Base-by-base conservation (phyloP, 176 grass and related monocot species). In the Pontederia crassipes region DNA sequence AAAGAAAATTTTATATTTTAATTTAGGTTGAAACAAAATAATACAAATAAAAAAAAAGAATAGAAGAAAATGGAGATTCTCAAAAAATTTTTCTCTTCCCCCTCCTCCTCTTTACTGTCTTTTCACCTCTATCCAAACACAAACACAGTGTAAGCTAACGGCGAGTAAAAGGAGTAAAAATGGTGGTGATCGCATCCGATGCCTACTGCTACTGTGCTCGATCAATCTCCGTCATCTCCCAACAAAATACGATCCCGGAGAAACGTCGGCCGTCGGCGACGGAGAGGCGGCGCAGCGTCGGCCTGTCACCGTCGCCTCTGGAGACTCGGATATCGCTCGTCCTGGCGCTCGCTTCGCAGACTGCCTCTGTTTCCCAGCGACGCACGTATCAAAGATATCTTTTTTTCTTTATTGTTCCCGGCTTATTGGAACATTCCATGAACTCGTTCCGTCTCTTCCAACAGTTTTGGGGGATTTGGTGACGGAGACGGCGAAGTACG, bases 321-420 rank as follows among this genome's bases (percentile, higher is more conserved):
- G 90, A 90, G 57, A 80, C 81, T 27, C 91, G 86, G 2, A 35
- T 67, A 17, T 87, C 83, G 58, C 83, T 96, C 16, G 78, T 96
- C 52, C 69, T 96, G 64, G 82, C 86, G 11, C 81, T 96, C 49
- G 83, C 69, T 59, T 56, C 80, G n/a, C 91, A 90, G 64, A 75
- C 91, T 35, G 57, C 82, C 55, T 69, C 75, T 12, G 66, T 73
- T 6, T 84, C 86, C 17, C 86, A 83, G 68, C 78, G 86, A 69
- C 57, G 83, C 78, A 70, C 54, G 51, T 46, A 65, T 15, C 11
- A 12, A 49, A 24, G 32, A 40, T 40, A 10, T 50, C 17, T 13
- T 10, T 51, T 28, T 65, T 9, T 17, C 3, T 27, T 47, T 7
- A n/a, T 12, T 14, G 46, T 26, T 13, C 7, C 45, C 3, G n/a